A percentile compares a stretch with the other conserved stretches of the same genome.
phyloP scores from a whole-genome alignment of 2,329 filamentous ascomycete genomes.

The Triangularia verruculosa region DNA sequence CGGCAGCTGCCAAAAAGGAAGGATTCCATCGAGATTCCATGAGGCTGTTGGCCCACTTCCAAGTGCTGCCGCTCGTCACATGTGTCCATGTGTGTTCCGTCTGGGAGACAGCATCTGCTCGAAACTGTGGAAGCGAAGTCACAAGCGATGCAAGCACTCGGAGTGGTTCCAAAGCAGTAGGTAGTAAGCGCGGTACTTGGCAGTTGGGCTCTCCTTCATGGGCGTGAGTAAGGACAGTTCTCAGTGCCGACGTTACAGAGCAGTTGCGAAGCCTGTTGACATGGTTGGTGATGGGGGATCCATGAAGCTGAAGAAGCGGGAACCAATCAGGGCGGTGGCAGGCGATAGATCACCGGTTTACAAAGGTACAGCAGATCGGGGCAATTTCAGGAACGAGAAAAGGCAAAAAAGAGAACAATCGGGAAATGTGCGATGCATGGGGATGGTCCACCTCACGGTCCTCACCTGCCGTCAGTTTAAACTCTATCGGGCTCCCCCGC shows the following conservation, averaged over 20 bases:
- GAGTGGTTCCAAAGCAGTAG: conserved; percentile 11
- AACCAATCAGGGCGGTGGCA: not conserved
- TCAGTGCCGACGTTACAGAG: not conserved
- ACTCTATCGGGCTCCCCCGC: conserved; percentile 9
- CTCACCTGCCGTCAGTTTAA: conserved; percentile 24
- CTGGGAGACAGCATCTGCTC: not conserved
- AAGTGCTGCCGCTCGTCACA: too few relatives aligned
- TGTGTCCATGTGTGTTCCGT: not conserved
- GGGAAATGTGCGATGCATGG: not conserved
- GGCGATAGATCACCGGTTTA: not conserved
- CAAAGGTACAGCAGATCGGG: not conserved
- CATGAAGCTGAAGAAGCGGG: too few relatives aligned
- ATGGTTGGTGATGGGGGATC: not conserved
- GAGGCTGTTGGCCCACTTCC: not conserved
- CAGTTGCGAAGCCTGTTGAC: not conserved
- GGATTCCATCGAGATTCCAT: not conserved
- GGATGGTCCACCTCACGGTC: too few relatives aligned
- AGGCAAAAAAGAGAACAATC: conserved; percentile 1
- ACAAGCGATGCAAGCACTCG: not conserved
- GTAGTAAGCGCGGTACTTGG: conserved; percentile 10
- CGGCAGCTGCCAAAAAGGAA: not conserved
- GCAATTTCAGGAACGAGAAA: conserved; percentile 1
- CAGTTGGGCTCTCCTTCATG: not conserved
- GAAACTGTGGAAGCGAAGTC: not conserved
- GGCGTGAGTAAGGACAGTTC: not conserved